phyloP scores from a whole-genome alignment of 805 yeast genomes.

The Tetrapisispora namnaoensis region DNA sequence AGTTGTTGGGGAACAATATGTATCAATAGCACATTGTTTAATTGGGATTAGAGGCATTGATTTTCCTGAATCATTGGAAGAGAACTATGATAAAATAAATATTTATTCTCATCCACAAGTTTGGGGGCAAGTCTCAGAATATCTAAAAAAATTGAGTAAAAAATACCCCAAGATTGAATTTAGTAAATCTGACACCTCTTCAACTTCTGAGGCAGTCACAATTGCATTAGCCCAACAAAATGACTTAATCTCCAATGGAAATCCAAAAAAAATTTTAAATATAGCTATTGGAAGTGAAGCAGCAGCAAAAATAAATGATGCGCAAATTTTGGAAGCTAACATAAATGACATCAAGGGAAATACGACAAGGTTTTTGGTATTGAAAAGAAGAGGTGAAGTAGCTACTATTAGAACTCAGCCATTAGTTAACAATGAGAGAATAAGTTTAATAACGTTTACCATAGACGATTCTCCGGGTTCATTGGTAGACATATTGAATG shows the following conservation, averaged over 20 bases:
- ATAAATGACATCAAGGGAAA: constrained; percentile 69
- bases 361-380: constrained; percentile 75
- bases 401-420: not conserved
- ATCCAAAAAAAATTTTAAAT: constrained; percentile 26
- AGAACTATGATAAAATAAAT: constrained; percentile 34
- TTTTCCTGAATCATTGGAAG: constrained; percentile 17
- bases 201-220: constrained; percentile 82
- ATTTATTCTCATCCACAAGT: constrained; percentile 95
- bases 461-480: constrained; percentile 68
- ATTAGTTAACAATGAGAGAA: constrained; percentile 1
- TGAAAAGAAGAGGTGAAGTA: constrained; percentile 33
- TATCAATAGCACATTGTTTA: constrained; percentile 71
- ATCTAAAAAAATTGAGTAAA: constrained; percentile 34
- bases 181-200: constrained; percentile 52
- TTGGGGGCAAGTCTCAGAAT: constrained; percentile 81
- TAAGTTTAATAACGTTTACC: constrained; percentile 57
- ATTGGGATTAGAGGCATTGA: constrained; percentile 31
- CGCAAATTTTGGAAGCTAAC: constrained; percentile 43
- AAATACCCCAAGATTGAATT: constrained; percentile 28
- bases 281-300: constrained; percentile 68
- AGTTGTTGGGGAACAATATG: constrained; percentile 72
- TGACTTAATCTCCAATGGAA: constrained; percentile 13
- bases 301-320: constrained; percentile 52
- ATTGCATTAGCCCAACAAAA: constrained; percentile 32
- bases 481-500: constrained; percentile 51